These are phyloP conservation scores for Xylariaceae sp. DNA, from an alignment of 2,329 filamentous ascomycete genomes.

Conservation along the genomic window DNA sequence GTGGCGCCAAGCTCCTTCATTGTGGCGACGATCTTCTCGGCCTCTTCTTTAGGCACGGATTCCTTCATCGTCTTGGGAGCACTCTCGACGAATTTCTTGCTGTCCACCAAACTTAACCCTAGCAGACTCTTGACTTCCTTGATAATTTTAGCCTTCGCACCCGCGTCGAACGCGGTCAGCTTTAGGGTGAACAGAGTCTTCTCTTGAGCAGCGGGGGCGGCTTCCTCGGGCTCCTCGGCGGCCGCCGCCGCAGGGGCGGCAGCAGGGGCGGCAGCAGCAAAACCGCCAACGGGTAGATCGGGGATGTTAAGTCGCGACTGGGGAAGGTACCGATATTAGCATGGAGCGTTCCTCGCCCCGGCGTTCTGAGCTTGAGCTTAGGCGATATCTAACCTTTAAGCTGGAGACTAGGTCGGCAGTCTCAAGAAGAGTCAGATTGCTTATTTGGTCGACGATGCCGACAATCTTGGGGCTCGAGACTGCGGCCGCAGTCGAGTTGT, in stretches of 20 bases:
- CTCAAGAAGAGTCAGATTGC: conserved; percentile 94
- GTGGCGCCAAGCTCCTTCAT: conserved; percentile 91
- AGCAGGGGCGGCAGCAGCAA: conserved; percentile 62
- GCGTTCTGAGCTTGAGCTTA: background rate
- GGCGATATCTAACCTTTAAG: conserved; percentile 66
- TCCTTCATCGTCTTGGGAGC: conserved; percentile 99
- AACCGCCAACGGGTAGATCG: conserved; percentile 90
- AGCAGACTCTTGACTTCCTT: conserved; percentile 99
- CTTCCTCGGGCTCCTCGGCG: conserved; percentile 77
- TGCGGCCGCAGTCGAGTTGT: conserved; percentile 76
- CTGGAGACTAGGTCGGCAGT: conserved; percentile 92
- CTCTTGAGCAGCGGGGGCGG: conserved; percentile 84
- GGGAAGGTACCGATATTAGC: conserved; percentile 17
- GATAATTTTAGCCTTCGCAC: conserved; percentile 96
- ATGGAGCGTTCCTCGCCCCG: background rate
- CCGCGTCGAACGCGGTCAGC: conserved; percentile 81
- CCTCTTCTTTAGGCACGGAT: conserved; percentile 96
- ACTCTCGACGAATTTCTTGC: conserved; percentile 99
- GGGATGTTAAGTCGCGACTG: conserved; percentile 95
- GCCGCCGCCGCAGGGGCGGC: conserved; percentile 58
- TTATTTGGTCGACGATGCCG: conserved; percentile 96
- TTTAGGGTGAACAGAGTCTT: conserved; percentile 97
- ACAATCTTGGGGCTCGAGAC: conserved; percentile 79
- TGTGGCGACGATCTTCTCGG: conserved; percentile 93
- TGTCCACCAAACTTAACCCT: conserved; percentile 92